Conservation (phyloP, 768 basidiomycete genomes). For the Russula emetica region DNA sequence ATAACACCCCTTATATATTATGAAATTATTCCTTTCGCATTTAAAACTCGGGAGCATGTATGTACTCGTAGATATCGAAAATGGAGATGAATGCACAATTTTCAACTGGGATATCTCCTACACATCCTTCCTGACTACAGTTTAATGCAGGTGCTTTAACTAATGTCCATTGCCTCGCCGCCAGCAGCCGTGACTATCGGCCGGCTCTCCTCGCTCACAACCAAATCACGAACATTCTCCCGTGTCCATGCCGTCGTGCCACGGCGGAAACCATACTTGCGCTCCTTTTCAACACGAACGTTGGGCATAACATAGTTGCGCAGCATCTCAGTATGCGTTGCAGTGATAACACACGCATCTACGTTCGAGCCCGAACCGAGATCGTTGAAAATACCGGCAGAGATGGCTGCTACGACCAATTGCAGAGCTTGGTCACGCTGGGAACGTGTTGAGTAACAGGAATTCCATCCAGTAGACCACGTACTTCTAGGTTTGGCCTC, state of each 20-base stretch:
- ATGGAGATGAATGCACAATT: conserved; percentile 12
- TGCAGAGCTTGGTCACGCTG: conserved; percentile 78
- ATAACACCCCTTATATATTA: conserved; percentile 3
- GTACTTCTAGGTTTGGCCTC: conserved; percentile 75
- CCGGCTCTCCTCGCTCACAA: conserved; percentile 68
- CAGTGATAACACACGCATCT: conserved; percentile 94
- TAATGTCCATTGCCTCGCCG: conserved; percentile 79
- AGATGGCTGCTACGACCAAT: conserved; percentile 82
- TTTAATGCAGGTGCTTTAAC: conserved; percentile 37
- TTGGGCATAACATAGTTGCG: conserved; percentile 94
- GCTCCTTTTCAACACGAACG: conserved; percentile 73
- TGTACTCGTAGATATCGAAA: conserved; percentile 19
- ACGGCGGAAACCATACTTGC: conserved; percentile 60
- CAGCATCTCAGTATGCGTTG: conserved; percentile 82
- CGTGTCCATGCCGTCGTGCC: conserved; percentile 90
- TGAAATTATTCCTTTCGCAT: conserved; percentile 16
- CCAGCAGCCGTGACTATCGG: conserved; percentile 35
- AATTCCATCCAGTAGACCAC: conserved; percentile 28
- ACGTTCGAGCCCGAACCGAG: conserved; percentile 98
- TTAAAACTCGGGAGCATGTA: neutral
- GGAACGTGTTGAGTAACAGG: conserved; percentile 20
- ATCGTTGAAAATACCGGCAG: conserved; percentile 98
- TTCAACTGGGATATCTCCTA: conserved; percentile 14
- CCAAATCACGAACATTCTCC: conserved; percentile 66
- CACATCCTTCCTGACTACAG: neutral